phyloP scores from a whole-genome alignment of 1,284 basidiomycete species.

The Ganoderma sinense region DNA sequence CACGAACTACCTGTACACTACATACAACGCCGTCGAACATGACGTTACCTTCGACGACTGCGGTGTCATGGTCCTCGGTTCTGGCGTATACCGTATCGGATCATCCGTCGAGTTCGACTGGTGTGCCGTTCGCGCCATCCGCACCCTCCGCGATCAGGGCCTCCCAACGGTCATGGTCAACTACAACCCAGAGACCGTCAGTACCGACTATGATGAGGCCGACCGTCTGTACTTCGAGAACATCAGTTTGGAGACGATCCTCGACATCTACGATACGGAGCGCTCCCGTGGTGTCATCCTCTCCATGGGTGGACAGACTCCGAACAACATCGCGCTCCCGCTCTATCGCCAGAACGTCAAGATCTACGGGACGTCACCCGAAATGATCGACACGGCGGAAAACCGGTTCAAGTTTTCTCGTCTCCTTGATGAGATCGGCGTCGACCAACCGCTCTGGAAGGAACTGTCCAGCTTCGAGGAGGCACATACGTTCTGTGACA shows the following conservation, averaged over 20 bases:
- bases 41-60: constrained; percentile 91
- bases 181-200: constrained; percentile 99
- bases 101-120: constrained; percentile 99
- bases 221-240: constrained; percentile 99
- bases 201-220: constrained; percentile 99
- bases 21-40: constrained; percentile 95
- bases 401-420: constrained; percentile 99
- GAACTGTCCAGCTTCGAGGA: constrained; percentile 93
- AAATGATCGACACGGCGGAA: constrained; percentile 99
- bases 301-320: constrained; percentile 98
- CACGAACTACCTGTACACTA: constrained; percentile 99
- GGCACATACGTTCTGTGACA: constrained; percentile 88
- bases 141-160: constrained; percentile 94
- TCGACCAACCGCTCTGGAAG: constrained; percentile 98
- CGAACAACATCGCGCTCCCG: constrained; percentile 97
- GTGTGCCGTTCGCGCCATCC: constrained; percentile 98
- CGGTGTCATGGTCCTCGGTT: constrained; percentile 97
- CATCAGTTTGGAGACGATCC: constrained; percentile 94
- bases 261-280: constrained; percentile 97
- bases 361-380: constrained; percentile 97
- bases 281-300: constrained; percentile 91
- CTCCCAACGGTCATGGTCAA: constrained; percentile 99
- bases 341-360: constrained; percentile 96
- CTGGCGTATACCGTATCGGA: constrained; percentile 98
- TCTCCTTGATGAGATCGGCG: constrained; percentile 95